Conservation (phyloP, 1,284 basidiomycete species). For the Phlebopus sp. region DNA sequence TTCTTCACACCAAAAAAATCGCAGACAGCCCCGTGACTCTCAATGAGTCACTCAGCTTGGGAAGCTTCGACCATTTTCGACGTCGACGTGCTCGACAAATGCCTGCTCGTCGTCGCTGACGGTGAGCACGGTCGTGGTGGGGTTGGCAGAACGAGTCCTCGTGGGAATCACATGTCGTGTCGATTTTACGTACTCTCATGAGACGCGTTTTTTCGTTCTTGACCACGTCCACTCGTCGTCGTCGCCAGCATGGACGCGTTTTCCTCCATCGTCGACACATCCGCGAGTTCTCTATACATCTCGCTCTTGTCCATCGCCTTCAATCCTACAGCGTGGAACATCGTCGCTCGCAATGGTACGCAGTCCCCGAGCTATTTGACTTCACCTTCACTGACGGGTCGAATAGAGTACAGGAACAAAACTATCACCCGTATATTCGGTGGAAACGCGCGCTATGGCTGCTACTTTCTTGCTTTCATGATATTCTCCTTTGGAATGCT, state of each 20-base stretch:
- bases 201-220: neutral
- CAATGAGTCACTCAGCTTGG: too few species aligned
- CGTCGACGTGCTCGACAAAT: too few species aligned
- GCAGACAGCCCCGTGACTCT: too few species aligned
- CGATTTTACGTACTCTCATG: neutral
- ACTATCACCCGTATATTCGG: constrained; percentile 81
- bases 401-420: constrained; percentile 81
- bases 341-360: constrained; percentile 87
- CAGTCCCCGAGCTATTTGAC: constrained; percentile 24
- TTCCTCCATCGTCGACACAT: constrained; percentile 49
- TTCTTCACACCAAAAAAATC: too few species aligned
- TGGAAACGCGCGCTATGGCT: constrained; percentile 72
- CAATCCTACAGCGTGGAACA: constrained; percentile 96
- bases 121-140: too few species aligned
- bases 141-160: neutral
- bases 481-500: constrained; percentile 88
- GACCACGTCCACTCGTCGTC: neutral
- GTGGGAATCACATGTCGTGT: constrained; percentile 12
- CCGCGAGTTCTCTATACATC: constrained; percentile 63
- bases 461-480: constrained; percentile 87
- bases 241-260: constrained; percentile 17
- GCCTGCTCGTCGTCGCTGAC: too few species aligned
- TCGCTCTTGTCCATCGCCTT: constrained; percentile 71
- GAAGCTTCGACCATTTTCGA: too few species aligned
- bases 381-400: neutral